Conservation (phyloP, 768 basidiomycete genomes). For the Leccinum arenicola region DNA sequence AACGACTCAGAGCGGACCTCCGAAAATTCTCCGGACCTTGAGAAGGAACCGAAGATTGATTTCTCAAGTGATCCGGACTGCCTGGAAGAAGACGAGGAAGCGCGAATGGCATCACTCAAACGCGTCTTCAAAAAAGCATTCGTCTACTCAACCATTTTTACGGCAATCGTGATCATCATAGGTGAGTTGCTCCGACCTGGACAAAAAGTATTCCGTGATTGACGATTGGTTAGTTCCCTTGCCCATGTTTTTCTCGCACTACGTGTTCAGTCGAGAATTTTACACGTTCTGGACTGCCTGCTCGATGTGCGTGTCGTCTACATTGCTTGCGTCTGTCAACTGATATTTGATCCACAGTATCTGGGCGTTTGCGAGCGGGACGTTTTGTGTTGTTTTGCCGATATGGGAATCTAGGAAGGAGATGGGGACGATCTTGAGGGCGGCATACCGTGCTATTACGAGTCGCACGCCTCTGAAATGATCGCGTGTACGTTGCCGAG, state of each 20-base stretch:
- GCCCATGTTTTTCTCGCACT: conserved; percentile 39
- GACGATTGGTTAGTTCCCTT: conserved; percentile 30
- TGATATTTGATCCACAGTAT: conserved; percentile 23
- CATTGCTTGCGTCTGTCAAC: not conserved
- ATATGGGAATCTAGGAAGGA: conserved; percentile 37
- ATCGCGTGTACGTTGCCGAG: not conserved
- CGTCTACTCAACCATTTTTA: conserved; percentile 33
- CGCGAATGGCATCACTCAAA: conserved; percentile 19
- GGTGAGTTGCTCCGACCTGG: conserved; percentile 17
- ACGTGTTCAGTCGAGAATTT: conserved; percentile 35
- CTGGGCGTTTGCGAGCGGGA: conserved; percentile 36
- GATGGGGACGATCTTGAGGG: conserved; percentile 25
- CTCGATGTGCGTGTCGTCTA: conserved; percentile 31
- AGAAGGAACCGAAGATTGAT: conserved; percentile 11
- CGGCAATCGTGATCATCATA: conserved; percentile 34
- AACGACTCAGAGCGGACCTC: conserved; percentile 1
- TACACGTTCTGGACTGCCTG: conserved; percentile 39
- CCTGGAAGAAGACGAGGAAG: conserved; percentile 4
- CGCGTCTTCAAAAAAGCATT: conserved; percentile 33
- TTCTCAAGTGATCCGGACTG: not conserved
- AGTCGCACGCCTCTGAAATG: not conserved
- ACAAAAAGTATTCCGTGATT: not conserved
- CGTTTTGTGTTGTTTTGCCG: conserved; percentile 37
- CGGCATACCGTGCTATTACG: conserved; percentile 7
- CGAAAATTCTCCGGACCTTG: conserved; percentile 12